These are phyloP conservation scores for Amanita thiersii DNA, from an alignment of 768 basidiomycete species.

Conservation along the genomic window DNA sequence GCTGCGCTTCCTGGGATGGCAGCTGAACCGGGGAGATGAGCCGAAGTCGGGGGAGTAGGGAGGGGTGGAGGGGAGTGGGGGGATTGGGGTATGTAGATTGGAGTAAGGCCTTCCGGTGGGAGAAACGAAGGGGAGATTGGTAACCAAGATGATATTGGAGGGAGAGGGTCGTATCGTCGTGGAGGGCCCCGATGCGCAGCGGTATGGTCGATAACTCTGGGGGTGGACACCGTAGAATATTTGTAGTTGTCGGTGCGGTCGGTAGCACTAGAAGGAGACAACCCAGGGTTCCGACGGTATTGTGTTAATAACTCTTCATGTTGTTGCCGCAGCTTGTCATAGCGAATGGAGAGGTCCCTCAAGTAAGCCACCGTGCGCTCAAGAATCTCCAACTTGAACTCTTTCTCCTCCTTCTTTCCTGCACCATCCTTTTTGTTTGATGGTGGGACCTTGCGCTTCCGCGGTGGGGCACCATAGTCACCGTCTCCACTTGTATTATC, in stretches of 20 bases:
- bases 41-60: slow-evolving; percentile 47
- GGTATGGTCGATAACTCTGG: slow-evolving; percentile 6
- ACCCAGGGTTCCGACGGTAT: slow-evolving; percentile 19
- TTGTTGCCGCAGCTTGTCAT: slow-evolving; percentile 28
- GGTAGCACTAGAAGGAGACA: background rate
- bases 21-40: slow-evolving; percentile 25
- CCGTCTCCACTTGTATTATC: slow-evolving; percentile 27
- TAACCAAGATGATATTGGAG: slow-evolving; percentile 66
- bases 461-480: slow-evolving; percentile 22
- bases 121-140: slow-evolving; percentile 25
- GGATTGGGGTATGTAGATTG: slow-evolving; percentile 12
- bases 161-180: slow-evolving; percentile 33
- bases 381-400: slow-evolving; percentile 90
- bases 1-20: slow-evolving; percentile 16
- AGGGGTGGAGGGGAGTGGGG: slow-evolving; percentile 42
- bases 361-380: slow-evolving; percentile 76
- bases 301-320: slow-evolving; percentile 9
- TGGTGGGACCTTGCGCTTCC: slow-evolving; percentile 14
- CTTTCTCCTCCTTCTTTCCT: slow-evolving; percentile 59
- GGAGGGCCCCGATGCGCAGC: slow-evolving; percentile 10
- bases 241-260: background rate
- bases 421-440: slow-evolving; percentile 24
- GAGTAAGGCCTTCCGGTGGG: slow-evolving; percentile 22
- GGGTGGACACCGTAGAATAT: background rate
- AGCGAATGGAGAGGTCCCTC: slow-evolving; percentile 55